A percentile compares a stretch with the other conserved stretches of the same genome.
phyloP scores from a whole-genome alignment of 2,329 filamentous ascomycete species.

The Zymoseptoria ardabiliae region DNA sequence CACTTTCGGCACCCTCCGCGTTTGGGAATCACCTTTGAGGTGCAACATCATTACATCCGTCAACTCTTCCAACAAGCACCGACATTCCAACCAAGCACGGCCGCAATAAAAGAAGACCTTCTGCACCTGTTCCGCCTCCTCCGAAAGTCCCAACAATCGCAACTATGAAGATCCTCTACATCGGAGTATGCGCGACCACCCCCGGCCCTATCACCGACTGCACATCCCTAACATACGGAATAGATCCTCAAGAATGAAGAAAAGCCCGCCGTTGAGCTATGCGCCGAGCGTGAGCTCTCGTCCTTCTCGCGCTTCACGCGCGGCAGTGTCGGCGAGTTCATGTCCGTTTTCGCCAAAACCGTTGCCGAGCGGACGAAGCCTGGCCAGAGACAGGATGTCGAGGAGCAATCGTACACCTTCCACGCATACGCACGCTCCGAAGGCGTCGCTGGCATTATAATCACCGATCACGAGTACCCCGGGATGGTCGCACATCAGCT shows the following conservation, averaged over 20 bases:
- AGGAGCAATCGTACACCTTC: constrained; percentile 68
- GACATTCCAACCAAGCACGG: background rate
- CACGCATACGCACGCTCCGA: constrained; percentile 41
- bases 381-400: constrained; percentile 65
- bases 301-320: constrained; percentile 75
- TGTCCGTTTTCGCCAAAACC: constrained; percentile 78
- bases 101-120: background rate
- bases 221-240: constrained; percentile 8
- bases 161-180: constrained; percentile 81
- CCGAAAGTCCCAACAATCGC: constrained; percentile 17
- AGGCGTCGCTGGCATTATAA: constrained; percentile 42
- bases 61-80: constrained; percentile 3
- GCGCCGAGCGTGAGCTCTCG: constrained; percentile 67
- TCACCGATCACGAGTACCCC: constrained; percentile 45
- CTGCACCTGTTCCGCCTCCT: constrained; percentile 1
- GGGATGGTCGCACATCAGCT: constrained; percentile 78
- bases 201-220: constrained; percentile 7
- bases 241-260: constrained; percentile 76
- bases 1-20: background rate
- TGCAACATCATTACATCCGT: background rate
- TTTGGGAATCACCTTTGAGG: background rate
- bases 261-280: constrained; percentile 70
- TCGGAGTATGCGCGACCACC: constrained; percentile 57
- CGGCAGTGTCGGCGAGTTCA: constrained; percentile 56
- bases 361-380: constrained; percentile 77